Base-by-base conservation (phyloP, 148 eudicot species). In the Gaultheria prostrata region DNA sequence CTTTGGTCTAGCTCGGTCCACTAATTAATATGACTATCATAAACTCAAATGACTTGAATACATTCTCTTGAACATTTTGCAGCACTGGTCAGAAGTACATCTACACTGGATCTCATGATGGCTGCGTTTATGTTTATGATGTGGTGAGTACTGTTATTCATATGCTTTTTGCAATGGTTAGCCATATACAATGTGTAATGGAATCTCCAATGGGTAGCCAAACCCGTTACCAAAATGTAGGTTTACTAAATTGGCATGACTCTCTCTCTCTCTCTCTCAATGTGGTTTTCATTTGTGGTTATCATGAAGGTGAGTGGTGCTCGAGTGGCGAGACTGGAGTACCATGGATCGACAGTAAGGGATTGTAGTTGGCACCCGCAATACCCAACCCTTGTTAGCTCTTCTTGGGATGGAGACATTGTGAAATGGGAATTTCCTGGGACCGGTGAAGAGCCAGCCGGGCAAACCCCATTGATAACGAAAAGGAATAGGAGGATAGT, bases 61-160 rank as follows among this genome's bases (percentile, higher is more conserved):
- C 71, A 4, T 65, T 26, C 17, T 24, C 33, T 24, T 26, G 32
- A 65, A 65, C 26, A 12, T 65, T 65, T 80, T 91, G 90, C 97
- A 94, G 98, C 89, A 92, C 98, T 48, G 98, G 97, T 48, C 98
- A 94, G 75, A 94, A 86, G 89, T 94, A 93, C 88, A 94, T 93
- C 83, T 93, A 94, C 87, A 93, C 94, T 8, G 98, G 97, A 80
- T 94, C 98, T 43, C 83, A 87, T 59, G 97, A 94, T 83, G 86
- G 84, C 26, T 84, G 85, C 46, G 94, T 94, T 10, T 93, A 94
- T 79, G 87, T 92, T 46, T 94, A 94, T 78, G 96, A 94, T 86
- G 85, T 93, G 95, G 98, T 94, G 89, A 56, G 93, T 83, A 51
- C 65, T 87, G 7, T 28, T 28, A 30, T 26, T 13, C 12, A 12